phyloP scores from a whole-genome alignment of 352 stramenopile species.

The Sclerospora graminicola region DNA sequence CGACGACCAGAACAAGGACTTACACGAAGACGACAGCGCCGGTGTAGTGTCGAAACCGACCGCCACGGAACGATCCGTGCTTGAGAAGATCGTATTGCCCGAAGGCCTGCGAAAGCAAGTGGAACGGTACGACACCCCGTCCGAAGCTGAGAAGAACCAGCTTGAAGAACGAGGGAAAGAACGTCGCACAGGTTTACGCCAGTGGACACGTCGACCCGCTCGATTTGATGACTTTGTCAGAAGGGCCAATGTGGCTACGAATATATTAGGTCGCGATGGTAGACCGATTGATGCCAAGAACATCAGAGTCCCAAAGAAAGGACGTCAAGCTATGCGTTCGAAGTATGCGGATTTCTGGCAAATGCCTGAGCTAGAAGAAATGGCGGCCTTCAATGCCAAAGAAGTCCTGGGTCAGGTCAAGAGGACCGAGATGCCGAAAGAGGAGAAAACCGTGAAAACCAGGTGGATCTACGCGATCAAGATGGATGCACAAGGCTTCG shows the following conservation, averaged over 20 bases:
- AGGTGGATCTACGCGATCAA: slow-evolving; percentile 8
- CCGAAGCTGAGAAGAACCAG: neutral
- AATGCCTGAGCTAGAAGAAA: neutral
- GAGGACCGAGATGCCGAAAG: neutral
- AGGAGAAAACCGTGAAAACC: slow-evolving; percentile 1
- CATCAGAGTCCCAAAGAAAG: neutral
- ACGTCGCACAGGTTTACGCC: neutral
- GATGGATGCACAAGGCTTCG: neutral
- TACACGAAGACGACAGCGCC: neutral
- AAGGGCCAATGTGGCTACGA: neutral
- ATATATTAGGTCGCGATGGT: neutral
- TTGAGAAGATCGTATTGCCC: neutral
- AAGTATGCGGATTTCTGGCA: neutral
- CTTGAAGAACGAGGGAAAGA: neutral
- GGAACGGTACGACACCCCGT: too few relatives aligned
- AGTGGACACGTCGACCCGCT: neutral
- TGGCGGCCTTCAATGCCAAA: slow-evolving; percentile 1
- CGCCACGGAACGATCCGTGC: neutral
- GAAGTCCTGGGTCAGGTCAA: neutral
- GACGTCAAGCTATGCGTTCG: neutral
- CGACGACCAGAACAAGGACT: too few relatives aligned
- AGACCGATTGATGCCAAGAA: neutral
- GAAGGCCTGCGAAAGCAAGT: neutral
- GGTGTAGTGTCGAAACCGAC: neutral
- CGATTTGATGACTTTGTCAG: neutral